A percentile compares a stretch with the other conserved stretches of the same genome.
These are phyloP conservation scores for Eucalyptus albens DNA, from an alignment of 345 rosid genomes.

Conservation along the genomic window DNA sequence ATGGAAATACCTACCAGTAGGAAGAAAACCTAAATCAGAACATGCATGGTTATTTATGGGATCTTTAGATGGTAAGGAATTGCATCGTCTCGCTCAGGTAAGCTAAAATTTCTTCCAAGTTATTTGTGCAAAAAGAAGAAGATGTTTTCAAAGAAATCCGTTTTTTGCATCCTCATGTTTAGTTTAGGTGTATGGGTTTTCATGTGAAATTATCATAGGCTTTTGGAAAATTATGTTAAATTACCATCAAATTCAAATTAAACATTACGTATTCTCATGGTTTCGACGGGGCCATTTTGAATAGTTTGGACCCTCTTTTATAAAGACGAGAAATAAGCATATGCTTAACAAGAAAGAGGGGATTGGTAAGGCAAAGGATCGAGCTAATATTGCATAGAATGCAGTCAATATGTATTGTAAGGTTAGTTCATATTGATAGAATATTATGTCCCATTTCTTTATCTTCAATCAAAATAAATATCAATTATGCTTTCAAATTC, in stretches of 20 bases:
- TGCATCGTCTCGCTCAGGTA: neutral
- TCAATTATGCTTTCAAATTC: neutral
- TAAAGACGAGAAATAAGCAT: neutral
- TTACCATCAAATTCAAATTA: neutral
- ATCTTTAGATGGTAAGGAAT: neutral
- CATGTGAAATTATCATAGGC: neutral
- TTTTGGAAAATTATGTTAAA: neutral
- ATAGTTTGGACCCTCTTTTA: neutral
- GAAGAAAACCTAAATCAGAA: neutral
- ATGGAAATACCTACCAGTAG: neutral
- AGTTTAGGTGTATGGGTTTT: neutral
- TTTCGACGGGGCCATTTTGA: neutral
- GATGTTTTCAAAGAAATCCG: neutral
- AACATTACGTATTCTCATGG: fast-evolving
- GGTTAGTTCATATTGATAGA: neutral
- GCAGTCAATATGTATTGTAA: neutral
- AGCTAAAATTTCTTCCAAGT: neutral
- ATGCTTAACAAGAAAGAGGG: neutral
- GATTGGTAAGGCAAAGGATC: neutral
- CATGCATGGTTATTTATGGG: neutral
- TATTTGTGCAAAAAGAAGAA: neutral
- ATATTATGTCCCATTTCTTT: neutral
- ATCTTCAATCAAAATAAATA: neutral
- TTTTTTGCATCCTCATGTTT: neutral
- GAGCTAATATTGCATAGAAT: neutral